Evolutionary conservation across 129 eudicot genomes (phyloP).

Genomic region (Helianthus tuberosus): DNA sequence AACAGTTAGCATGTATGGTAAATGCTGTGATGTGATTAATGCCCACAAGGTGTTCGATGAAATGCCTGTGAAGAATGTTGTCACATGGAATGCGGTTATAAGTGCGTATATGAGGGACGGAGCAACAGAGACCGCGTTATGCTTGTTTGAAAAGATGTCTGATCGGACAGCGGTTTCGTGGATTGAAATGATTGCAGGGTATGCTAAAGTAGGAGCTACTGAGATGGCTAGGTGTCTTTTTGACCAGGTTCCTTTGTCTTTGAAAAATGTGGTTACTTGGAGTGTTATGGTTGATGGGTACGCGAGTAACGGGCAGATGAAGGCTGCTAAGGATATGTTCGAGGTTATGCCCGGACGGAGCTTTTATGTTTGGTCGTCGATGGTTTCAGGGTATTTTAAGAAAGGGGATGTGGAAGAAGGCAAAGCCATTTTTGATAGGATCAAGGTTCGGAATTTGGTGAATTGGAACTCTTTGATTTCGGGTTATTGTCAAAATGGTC

Average conservation of each 20-base stretch:
- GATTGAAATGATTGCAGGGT: conserved; percentile 76
- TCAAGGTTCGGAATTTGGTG: conserved; percentile 59
- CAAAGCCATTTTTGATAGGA: conserved; percentile 40
- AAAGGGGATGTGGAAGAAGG: conserved; percentile 52
- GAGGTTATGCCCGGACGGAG: conserved; percentile 59
- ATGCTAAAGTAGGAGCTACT: conserved; percentile 50
- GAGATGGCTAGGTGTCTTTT: conserved; percentile 57
- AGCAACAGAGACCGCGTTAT: conserved; percentile 26
- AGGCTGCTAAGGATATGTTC: conserved; percentile 64
- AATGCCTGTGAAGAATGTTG: conserved; percentile 60
- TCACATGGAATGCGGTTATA: conserved; percentile 75
- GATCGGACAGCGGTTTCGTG: conserved; percentile 54
- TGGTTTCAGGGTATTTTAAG: conserved; percentile 70
- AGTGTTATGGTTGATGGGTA: conserved; percentile 78
- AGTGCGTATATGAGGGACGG: conserved; percentile 54
- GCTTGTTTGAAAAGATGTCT: conserved; percentile 51
- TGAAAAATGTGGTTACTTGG: conserved; percentile 75
- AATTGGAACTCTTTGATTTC: conserved; percentile 70
- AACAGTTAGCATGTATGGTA: conserved; percentile 60
- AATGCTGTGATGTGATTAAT: conserved; percentile 35
- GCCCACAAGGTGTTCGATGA: conserved; percentile 67
- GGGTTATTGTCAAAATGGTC: conserved; percentile 68
- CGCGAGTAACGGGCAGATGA: conserved; percentile 62
- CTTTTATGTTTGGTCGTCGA: conserved; percentile 63
- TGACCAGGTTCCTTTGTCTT: conserved; percentile 46